A percentile compares a stretch with the other conserved stretches of the same genome.
Evolutionary conservation across 2,329 filamentous ascomycete genomes (phyloP).

Genomic region (Domatiomyces globalis): DNA sequence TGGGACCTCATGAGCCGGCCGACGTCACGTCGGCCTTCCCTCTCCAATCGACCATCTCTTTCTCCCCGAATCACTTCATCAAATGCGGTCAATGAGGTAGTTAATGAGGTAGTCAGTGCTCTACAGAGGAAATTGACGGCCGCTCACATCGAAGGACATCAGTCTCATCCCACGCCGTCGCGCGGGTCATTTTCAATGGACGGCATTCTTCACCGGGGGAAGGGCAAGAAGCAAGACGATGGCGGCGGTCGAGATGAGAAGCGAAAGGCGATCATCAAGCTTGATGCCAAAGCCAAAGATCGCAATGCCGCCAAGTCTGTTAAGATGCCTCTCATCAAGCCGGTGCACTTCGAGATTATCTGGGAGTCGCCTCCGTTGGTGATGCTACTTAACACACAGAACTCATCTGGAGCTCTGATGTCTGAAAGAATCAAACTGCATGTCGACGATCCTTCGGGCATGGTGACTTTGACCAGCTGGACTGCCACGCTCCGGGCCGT

Average conservation of each 20-base stretch:
- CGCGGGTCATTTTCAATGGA: constrained; percentile 32
- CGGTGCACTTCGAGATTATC: constrained; percentile 42
- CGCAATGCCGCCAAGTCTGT: constrained; percentile 9
- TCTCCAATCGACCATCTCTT: constrained; percentile 3
- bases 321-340: constrained; percentile 22
- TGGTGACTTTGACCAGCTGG: constrained; percentile 56
- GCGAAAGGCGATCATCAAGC: constrained; percentile 27
- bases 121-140: constrained; percentile 14
- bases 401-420: constrained; percentile 70
- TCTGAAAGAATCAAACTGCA: constrained; percentile 68
- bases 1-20: background rate
- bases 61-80: constrained; percentile 7
- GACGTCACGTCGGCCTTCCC: background rate
- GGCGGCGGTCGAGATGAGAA: constrained; percentile 27
- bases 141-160: constrained; percentile 8
- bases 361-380: constrained; percentile 81
- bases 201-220: constrained; percentile 26
- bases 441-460: constrained; percentile 47
- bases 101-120: constrained; percentile 16
- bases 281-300: constrained; percentile 14
- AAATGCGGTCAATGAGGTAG: constrained; percentile 16
- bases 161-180: constrained; percentile 11
- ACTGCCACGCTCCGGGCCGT: constrained; percentile 57
- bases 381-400: constrained; percentile 60
- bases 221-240: constrained; percentile 18